Evolutionary conservation across 192 early-diverging fungal species (phyloP).

Genomic region (Haplosporangium gracile): DNA sequence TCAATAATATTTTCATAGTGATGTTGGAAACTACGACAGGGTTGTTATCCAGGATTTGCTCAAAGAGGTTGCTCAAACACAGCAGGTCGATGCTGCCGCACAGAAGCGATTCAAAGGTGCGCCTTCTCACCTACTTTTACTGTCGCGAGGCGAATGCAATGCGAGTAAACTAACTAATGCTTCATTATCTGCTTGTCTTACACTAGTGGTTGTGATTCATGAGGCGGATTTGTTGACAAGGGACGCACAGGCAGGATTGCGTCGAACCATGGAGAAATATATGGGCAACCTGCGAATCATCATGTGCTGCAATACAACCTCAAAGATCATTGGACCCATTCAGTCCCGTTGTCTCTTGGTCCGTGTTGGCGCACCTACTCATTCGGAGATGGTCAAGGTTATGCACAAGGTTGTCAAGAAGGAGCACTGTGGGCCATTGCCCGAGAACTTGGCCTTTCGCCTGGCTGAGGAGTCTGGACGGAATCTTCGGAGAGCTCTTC

Average conservation of each 20-base stretch:
- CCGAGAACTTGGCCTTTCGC: slow-evolving; percentile 68
- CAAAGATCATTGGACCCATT: slow-evolving; percentile 94
- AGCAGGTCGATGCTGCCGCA: slow-evolving; percentile 86
- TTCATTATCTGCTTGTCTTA: slow-evolving; percentile 5
- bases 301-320: slow-evolving; percentile 90
- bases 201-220: slow-evolving; percentile 89
- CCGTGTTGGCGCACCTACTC: slow-evolving; percentile 84
- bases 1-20: slow-evolving; percentile 63
- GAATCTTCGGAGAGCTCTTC: slow-evolving; percentile 89
- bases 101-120: slow-evolving; percentile 90
- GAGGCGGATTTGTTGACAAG: slow-evolving; percentile 91
- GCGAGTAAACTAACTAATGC: background rate
- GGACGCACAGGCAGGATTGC: slow-evolving; percentile 95
- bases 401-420: slow-evolving; percentile 84
- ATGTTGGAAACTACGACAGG: slow-evolving; percentile 96
- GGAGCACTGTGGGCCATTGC: slow-evolving; percentile 77
- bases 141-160: background rate
- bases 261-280: slow-evolving; percentile 99
- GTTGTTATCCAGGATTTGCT: slow-evolving; percentile 94
- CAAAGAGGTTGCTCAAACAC: slow-evolving; percentile 97
- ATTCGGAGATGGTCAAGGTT: slow-evolving; percentile 78
- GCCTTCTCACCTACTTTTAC: background rate
- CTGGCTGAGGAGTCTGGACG: slow-evolving; percentile 81
- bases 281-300: slow-evolving; percentile 93
- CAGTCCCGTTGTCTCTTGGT: slow-evolving; percentile 92